Percentiles rank a stretch among this genome's conserved stretches.
Conservation (phyloP, 306 rosid species). For the Leucaena leucocephala region DNA sequence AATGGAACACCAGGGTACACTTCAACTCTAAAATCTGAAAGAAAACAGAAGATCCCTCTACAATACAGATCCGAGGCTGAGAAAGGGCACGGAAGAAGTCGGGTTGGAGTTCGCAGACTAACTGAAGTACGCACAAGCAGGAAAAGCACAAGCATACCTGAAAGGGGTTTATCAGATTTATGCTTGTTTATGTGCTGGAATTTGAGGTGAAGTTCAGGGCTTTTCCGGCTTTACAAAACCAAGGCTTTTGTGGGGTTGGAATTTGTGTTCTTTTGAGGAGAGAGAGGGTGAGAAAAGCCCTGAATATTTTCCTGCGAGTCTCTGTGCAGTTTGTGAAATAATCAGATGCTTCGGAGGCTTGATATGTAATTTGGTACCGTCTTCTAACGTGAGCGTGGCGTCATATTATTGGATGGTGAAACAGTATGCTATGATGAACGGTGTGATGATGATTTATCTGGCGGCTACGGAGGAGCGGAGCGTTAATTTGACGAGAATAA, state of each 20-base stretch:
- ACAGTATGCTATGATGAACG: background rate
- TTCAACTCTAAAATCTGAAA: conserved; percentile 19
- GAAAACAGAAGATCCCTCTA: conserved; percentile 1
- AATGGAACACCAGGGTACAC: background rate
- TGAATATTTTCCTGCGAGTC: background rate
- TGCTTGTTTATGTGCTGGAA: background rate
- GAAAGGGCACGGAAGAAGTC: background rate
- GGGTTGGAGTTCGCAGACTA: background rate
- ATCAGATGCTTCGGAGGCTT: conserved; percentile 17
- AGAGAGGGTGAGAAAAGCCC: conserved; percentile 11
- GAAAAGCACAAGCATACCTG: conserved; percentile 37
- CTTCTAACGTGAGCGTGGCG: conserved; percentile 17
- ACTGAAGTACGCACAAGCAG: background rate
- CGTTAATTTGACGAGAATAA: background rate
- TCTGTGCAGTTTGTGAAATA: background rate
- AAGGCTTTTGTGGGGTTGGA: background rate
- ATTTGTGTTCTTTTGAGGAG: background rate
- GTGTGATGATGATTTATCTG: background rate
- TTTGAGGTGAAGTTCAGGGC: conserved; percentile 15
- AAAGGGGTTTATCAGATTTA: conserved; percentile 27
- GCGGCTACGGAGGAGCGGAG: background rate
- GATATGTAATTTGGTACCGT: background rate
- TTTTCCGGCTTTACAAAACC: conserved; percentile 12
- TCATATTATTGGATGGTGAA: background rate
- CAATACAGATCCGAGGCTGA: conserved; percentile 44